A percentile compares a stretch with the other conserved stretches of the same genome.
These are phyloP conservation scores for Phialocephala subalpina DNA, from an alignment of 2,329 filamentous ascomycete species.

Conservation along the genomic window DNA sequence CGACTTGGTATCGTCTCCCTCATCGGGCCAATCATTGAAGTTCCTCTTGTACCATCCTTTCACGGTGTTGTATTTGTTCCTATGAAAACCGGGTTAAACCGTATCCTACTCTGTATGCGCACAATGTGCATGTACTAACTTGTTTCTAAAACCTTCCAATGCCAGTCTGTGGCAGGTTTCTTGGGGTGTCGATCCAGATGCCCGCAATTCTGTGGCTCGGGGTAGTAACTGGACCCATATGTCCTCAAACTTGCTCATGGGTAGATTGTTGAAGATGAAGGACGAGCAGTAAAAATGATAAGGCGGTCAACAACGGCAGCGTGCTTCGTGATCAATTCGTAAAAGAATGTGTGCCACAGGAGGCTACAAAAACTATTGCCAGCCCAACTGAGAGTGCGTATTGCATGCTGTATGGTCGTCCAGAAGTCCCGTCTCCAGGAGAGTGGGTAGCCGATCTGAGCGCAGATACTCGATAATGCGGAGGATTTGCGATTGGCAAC, in stretches of 20 bases:
- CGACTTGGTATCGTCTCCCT: neutral
- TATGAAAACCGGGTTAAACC: neutral
- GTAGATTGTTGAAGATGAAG: neutral
- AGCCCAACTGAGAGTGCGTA: neutral
- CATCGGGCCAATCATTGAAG: neutral
- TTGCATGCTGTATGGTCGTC: neutral
- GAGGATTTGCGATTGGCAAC: neutral
- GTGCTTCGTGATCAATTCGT: neutral
- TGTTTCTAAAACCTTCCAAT: neutral
- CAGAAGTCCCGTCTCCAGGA: neutral
- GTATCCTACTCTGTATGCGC: neutral
- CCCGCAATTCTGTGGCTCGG: neutral
- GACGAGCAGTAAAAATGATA: neutral
- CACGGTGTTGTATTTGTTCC: neutral
- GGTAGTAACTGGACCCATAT: neutral
- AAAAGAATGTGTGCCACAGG: neutral
- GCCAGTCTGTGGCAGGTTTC: neutral
- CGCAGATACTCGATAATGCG: neutral
- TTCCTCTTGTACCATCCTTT: neutral
- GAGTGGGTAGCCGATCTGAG: neutral
- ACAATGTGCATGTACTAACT: neutral
- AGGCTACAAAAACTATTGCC: neutral
- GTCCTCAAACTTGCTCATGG: neutral
- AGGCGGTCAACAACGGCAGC: neutral
- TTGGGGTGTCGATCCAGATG: neutral